A percentile compares a stretch with the other conserved stretches of the same genome.
Conservation (phyloP, 2,329 filamentous ascomycete species). For the Calcarisporium arbuscula region DNA sequence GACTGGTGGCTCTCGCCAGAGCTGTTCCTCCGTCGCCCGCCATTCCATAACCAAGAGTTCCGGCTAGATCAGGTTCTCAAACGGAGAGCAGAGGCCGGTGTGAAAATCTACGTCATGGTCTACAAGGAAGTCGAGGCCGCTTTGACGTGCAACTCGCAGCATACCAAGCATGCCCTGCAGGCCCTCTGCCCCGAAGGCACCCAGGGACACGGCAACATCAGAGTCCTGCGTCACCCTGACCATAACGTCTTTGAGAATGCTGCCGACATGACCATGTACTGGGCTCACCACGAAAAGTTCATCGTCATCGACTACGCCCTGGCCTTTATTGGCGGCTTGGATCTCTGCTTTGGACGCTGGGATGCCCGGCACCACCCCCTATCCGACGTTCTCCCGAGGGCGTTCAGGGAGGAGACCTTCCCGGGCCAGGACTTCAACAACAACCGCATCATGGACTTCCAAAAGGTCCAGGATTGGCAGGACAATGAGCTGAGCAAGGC, state of each 20-base stretch:
- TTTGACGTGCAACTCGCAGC: slow-evolving; percentile 83
- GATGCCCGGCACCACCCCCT: slow-evolving; percentile 80
- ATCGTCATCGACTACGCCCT: slow-evolving; percentile 87
- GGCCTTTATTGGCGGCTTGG: slow-evolving; percentile 90
- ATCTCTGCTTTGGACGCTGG: slow-evolving; percentile 95
- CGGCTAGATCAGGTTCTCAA: slow-evolving; percentile 83
- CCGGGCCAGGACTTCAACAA: slow-evolving; percentile 98
- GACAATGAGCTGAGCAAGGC: slow-evolving; percentile 87
- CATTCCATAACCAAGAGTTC: slow-evolving; percentile 77
- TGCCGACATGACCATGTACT: slow-evolving; percentile 95
- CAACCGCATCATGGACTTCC: slow-evolving; percentile 92
- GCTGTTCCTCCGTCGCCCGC: slow-evolving; percentile 77
- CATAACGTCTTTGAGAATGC: slow-evolving; percentile 93
- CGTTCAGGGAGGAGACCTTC: slow-evolving; percentile 77
- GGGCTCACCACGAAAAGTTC: slow-evolving; percentile 97
- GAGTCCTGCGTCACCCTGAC: slow-evolving; percentile 83
- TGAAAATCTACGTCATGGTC: slow-evolving; percentile 89
- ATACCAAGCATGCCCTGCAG: slow-evolving; percentile 83
- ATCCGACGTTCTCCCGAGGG: slow-evolving; percentile 80
- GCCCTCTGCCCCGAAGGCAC: slow-evolving; percentile 74
- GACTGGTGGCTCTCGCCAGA: slow-evolving; percentile 97
- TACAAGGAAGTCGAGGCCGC: slow-evolving; percentile 83
- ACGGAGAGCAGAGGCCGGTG: slow-evolving; percentile 80
- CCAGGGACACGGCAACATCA: slow-evolving; percentile 83
- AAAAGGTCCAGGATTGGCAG: slow-evolving; percentile 87